Base-by-base conservation (phyloP, 306 rosid genomes). In the Corylus avellana region DNA sequence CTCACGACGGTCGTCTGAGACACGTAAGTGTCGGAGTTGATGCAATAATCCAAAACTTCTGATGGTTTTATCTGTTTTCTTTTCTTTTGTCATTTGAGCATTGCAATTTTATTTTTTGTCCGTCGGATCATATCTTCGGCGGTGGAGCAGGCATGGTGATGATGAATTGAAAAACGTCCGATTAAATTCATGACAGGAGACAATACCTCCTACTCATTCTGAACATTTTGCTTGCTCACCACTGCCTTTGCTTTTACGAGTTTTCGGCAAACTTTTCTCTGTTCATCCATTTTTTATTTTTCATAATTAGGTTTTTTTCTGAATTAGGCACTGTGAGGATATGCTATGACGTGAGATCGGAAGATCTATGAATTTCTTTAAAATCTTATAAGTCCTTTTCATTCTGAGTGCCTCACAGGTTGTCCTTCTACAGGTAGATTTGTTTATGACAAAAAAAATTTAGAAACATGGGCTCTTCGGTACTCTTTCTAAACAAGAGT, bases 1-100 rank as follows among this genome's bases (percentile, higher is more conserved):
- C 89, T 85, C 91, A 85, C 91, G 91, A 88, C 90, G 90, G 90
- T 87, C 90, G 81, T 87, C 90, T 87, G 88, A 87, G 81, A 56
- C 85, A 39, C 79, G 13, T 7, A 1, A 13, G 84, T 68, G 84
- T 78, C 82, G 74, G n/a, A 53, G 79, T 32, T 87, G 90, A 79
- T 79, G 78, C 58, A 82, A 25, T 77, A 61, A 85, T 88, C 91
- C 91, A 62, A 35, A 67, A n/a, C 8, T 39, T 83, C 91, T 88
- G 91, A 88, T 54, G 87, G 67, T 77, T 58, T 74, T 57, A 0
- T 10, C 7, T 35, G 49, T 0, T 0, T 7, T 8, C 8, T 39
- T 8, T 3, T n/a, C 1, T 0, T 0, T 6, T n/a, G 1, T 25
- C 1, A 29, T 70, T 6, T 0, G 0, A 29, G 16, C 35, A 12